These are phyloP conservation scores for Penicillium psychrosexuale DNA, from an alignment of 2,329 filamentous ascomycete genomes.

Conservation along the genomic window DNA sequence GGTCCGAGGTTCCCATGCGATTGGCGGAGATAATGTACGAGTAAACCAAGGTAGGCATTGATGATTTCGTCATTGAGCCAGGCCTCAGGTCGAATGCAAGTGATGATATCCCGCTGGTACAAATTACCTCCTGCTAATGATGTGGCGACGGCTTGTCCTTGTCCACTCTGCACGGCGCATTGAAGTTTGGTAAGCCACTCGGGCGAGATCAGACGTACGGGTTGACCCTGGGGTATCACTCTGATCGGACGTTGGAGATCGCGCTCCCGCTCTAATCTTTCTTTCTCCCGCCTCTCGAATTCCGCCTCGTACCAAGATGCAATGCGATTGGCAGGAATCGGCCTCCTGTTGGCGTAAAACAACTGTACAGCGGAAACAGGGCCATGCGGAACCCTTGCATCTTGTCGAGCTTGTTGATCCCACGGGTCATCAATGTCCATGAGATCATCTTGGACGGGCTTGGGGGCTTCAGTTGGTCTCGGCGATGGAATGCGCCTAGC, in stretches of 20 bases:
- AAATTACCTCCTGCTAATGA: constrained; percentile 37
- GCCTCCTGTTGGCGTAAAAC: constrained; percentile 20
- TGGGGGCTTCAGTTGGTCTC: background rate
- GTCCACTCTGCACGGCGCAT: constrained; percentile 27
- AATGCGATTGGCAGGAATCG: constrained; percentile 28
- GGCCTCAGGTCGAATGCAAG: constrained; percentile 34
- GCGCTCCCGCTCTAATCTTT: constrained; percentile 21
- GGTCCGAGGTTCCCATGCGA: constrained; percentile 33
- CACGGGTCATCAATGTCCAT: constrained; percentile 22
- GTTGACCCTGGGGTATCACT: constrained; percentile 26
- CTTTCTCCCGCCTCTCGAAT: constrained; percentile 28
- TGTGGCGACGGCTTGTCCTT: constrained; percentile 28
- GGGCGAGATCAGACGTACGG: constrained; percentile 35
- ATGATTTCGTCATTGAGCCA: constrained; percentile 50
- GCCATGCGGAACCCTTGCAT: constrained; percentile 21
- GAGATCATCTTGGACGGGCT: constrained; percentile 5
- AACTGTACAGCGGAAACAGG: constrained; percentile 33
- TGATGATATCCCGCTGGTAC: constrained; percentile 36
- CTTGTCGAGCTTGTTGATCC: constrained; percentile 12
- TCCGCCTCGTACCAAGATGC: constrained; percentile 30
- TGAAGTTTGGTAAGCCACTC: constrained; percentile 38
- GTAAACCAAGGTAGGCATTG: constrained; percentile 45
- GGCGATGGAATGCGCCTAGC: constrained; percentile 2
- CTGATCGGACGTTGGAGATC: constrained; percentile 17
- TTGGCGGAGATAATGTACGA: constrained; percentile 39